Percentiles rank a stretch among this genome's conserved stretches.
phyloP scores from a whole-genome alignment of 2,329 filamentous ascomycete genomes.

The Karstenula rhodostoma region DNA sequence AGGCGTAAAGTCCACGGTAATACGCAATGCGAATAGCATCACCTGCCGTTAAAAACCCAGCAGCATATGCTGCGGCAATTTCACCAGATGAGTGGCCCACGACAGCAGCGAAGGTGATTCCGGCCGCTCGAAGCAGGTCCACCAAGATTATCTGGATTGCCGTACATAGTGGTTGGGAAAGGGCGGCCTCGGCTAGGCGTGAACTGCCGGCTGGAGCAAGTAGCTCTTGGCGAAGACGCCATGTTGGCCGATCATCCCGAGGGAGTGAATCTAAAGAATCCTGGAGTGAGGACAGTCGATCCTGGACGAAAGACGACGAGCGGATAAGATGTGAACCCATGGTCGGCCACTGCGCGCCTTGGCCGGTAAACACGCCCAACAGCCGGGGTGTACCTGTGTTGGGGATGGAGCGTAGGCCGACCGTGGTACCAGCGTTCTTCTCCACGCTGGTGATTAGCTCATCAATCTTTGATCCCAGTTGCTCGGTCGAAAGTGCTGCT shows the following conservation, averaged over 20 bases:
- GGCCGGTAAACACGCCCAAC: slow-evolving; percentile 30
- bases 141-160: slow-evolving; percentile 28
- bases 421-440: no score
- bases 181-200: slow-evolving; percentile 1
- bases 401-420: background rate
- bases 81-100: slow-evolving; percentile 32
- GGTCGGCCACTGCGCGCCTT: slow-evolving; percentile 29
- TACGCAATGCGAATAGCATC: slow-evolving; percentile 33
- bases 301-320: background rate
- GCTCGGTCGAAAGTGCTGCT: background rate
- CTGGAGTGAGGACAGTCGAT: background rate
- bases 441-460: no score
- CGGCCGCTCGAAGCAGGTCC: slow-evolving; percentile 18
- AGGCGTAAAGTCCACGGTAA: slow-evolving; percentile 23
- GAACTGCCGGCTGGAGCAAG: background rate
- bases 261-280: background rate
- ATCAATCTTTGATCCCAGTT: background rate
- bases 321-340: slow-evolving; percentile 20
- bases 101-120: slow-evolving; percentile 20
- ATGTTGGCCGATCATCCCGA: slow-evolving; percentile 6
- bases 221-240: slow-evolving; percentile 17
- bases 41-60: slow-evolving; percentile 28
- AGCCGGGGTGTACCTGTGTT: background rate
- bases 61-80: slow-evolving; percentile 51
- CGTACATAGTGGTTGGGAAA: slow-evolving; percentile 32